These are phyloP conservation scores for Penicillium sp. DNA, from an alignment of 2,329 filamentous ascomycete genomes.

Conservation along the genomic window DNA sequence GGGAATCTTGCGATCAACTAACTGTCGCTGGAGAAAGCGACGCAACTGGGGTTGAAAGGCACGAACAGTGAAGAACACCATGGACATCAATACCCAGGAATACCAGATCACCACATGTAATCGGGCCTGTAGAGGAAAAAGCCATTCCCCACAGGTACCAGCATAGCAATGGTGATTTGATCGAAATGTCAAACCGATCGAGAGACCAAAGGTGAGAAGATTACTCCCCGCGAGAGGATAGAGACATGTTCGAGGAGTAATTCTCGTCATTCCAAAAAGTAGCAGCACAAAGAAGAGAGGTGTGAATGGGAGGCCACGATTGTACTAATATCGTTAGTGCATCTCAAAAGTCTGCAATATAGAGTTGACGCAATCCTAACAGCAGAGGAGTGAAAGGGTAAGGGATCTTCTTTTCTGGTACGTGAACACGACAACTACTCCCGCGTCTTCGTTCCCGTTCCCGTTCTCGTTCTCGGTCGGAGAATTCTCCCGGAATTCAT, in stretches of 20 bases:
- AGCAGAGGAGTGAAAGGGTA: neutral
- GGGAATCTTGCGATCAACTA: neutral
- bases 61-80: neutral
- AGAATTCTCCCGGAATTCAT: neutral
- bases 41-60: neutral
- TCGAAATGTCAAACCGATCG: conserved; percentile 6
- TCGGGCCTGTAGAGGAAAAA: conserved; percentile 6
- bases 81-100: conserved; percentile 4
- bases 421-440: neutral
- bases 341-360: neutral
- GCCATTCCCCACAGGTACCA: conserved; percentile 6
- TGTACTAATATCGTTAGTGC: neutral
- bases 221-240: neutral
- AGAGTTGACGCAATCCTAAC: neutral
- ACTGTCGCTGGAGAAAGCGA: neutral
- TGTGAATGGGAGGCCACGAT: neutral
- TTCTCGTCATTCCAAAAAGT: neutral
- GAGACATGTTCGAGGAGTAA: neutral
- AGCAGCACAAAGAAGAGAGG: neutral
- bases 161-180: conserved; percentile 8
- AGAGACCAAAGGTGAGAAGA: conserved; percentile 5
- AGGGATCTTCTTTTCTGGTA: neutral
- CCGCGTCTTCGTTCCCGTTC: neutral
- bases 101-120: conserved; percentile 8
- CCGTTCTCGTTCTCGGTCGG: neutral